Conservation (phyloP, 805 yeast species). For the Cyberlindnera misumaiensis region DNA sequence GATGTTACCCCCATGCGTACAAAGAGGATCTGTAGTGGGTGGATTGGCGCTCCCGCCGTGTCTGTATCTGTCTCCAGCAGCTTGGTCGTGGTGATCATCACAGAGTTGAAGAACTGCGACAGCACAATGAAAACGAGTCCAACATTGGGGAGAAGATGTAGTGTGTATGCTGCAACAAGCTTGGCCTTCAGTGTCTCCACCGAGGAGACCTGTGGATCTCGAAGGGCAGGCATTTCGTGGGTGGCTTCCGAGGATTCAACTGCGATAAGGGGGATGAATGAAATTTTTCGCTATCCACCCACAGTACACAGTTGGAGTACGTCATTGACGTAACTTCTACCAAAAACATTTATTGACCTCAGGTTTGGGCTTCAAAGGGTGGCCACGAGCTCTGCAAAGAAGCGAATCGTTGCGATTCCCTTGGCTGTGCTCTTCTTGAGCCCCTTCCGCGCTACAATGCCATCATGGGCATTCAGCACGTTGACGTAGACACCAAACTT, state of each 20-base stretch:
- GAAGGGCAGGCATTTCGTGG: too few species aligned
- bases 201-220: too few species aligned
- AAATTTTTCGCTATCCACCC: too few species aligned
- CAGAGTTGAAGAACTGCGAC: slow-evolving; percentile 68
- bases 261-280: too few species aligned
- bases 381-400: slow-evolving; percentile 33
- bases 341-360: too few species aligned
- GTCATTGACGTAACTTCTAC: too few species aligned
- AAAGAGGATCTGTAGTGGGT: slow-evolving; percentile 73
- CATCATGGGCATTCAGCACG: slow-evolving; percentile 78
- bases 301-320: too few species aligned
- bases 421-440: slow-evolving; percentile 38
- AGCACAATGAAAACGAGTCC: slow-evolving; percentile 55
- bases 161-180: not conserved
- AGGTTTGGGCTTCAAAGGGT: too few species aligned
- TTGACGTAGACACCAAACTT: slow-evolving; percentile 70
- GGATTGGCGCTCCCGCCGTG: slow-evolving; percentile 47
- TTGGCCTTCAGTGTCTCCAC: too few species aligned
- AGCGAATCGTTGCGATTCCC: slow-evolving; percentile 45
- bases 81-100: slow-evolving; percentile 73
- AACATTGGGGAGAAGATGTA: slow-evolving; percentile 15
- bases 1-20: slow-evolving; percentile 74
- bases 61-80: slow-evolving; percentile 61
- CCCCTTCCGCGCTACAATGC: slow-evolving; percentile 75
- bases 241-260: too few species aligned